Conservation (phyloP, 2,329 filamentous ascomycete genomes). For the Beauveria sp. region DNA sequence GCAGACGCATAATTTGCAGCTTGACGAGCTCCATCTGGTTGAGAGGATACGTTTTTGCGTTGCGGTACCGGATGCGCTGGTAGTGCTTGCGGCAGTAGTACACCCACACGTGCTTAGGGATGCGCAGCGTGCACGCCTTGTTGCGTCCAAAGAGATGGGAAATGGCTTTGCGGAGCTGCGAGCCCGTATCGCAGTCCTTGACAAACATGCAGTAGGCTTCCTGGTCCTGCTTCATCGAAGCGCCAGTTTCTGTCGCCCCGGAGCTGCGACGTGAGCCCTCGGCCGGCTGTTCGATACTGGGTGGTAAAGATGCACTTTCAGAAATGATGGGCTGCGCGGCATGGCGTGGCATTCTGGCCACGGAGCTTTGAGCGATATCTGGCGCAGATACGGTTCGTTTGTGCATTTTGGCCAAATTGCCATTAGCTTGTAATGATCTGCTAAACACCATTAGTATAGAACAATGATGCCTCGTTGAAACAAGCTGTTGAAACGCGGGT, state of each 20-base stretch:
- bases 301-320: not conserved
- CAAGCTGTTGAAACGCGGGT: slow-evolving; percentile 11
- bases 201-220: slow-evolving; percentile 46
- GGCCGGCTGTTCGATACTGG: not conserved
- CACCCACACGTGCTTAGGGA: slow-evolving; percentile 64
- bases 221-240: slow-evolving; percentile 15
- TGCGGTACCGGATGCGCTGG: slow-evolving; percentile 66
- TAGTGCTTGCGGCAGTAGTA: slow-evolving; percentile 78
- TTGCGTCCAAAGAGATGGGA: slow-evolving; percentile 80
- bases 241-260: slow-evolving; percentile 12
- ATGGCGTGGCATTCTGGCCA: slow-evolving; percentile 14
- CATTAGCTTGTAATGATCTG: slow-evolving; percentile 17
- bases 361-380: slow-evolving; percentile 26
- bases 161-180: slow-evolving; percentile 63
- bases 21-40: slow-evolving; percentile 57
- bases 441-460: not conserved
- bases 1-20: slow-evolving; percentile 54
- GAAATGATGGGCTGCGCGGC: slow-evolving; percentile 2
- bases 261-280: not conserved
- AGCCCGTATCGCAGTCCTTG: slow-evolving; percentile 50
- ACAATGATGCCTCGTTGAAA: slow-evolving; percentile 16
- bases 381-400: slow-evolving; percentile 45
- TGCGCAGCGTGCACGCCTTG: slow-evolving; percentile 65
- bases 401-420: slow-evolving; percentile 18
- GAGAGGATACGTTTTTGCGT: slow-evolving; percentile 50